Base-by-base conservation (phyloP, 2,329 filamentous ascomycete species). In the Colletotrichum salicis region DNA sequence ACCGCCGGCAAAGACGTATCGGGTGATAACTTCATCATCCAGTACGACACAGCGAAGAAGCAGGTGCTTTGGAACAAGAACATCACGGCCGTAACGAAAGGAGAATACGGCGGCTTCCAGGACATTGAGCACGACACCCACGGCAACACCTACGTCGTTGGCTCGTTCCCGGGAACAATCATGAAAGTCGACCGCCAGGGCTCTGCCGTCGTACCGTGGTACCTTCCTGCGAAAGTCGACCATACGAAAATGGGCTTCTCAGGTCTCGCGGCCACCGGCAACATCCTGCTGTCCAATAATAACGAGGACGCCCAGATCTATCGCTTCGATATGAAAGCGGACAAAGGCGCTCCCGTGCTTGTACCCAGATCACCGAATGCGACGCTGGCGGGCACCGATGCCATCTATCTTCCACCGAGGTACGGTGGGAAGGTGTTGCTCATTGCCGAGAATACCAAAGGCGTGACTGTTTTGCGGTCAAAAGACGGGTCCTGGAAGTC, bases 401-500 rank as follows among this genome's bases (percentile, higher is more conserved):
- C 78, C 8, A 76, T 81, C 2, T 79, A 80, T 45, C 65, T 83
- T 33, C 82, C 82, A 7, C 73, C 77, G 0, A 76, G 75, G 22
- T 83, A 81, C 67, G 74, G 73, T 5, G 77, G 78, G n/a, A 80
- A 67, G 5, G 78, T 84, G 2, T 69, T 83, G 7, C 74, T 84
- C 8, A 76, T 81, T 0, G 71, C 81, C 0, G 78, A 79, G 68
- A 75, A 80, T 29, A 58, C 35, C 3, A 63, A 73, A 4, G 83
- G 83, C 1, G 78, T 80, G 13, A 78, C 80, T 27, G 82, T 84
- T 22, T 65, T 84, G 19, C 73, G 77, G 13, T 83, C 81, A 2
- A 70, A 73, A n/a, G 79, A 84, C 41, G 77, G 73, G 7, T 75
- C 70, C 24, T 85, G 82, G 82, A 73, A 75, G 31, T 74, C 74